Evolutionary conservation across 1,139 yeast genomes (phyloP).

Genomic region (Geotrichum macrosporum): DNA sequence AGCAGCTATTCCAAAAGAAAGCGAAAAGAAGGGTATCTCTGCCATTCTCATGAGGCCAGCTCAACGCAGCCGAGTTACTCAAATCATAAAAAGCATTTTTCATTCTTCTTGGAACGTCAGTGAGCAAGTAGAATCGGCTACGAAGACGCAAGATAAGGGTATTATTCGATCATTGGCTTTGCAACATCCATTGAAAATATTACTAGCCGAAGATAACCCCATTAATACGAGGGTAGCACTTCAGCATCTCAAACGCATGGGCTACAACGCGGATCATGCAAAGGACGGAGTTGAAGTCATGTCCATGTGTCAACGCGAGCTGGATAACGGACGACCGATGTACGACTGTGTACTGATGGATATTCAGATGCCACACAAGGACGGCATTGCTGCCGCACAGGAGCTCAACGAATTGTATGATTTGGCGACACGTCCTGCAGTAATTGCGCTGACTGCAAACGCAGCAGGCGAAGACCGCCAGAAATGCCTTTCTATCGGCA

Average conservation of each 20-base stretch:
- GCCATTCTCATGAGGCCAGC: too few relatives aligned
- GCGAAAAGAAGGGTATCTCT: too few relatives aligned
- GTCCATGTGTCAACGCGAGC: too few relatives aligned
- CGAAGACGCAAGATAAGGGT: too few relatives aligned
- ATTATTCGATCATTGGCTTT: too few relatives aligned
- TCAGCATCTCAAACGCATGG: constrained; percentile 38
- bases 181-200: constrained; percentile 70
- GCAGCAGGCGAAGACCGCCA: constrained; percentile 91
- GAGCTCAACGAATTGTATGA: constrained; percentile 82
- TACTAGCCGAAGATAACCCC: constrained; percentile 81
- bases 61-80: too few relatives aligned
- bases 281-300: constrained; percentile 39
- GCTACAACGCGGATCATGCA: too few relatives aligned
- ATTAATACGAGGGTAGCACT: constrained; percentile 82
- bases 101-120: too few relatives aligned
- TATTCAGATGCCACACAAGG: constrained; percentile 95
- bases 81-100: too few relatives aligned
- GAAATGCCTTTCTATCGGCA: constrained; percentile 77
- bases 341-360: constrained; percentile 88
- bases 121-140: constrained; percentile 67
- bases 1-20: too few relatives aligned
- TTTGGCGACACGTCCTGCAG: constrained; percentile 74
- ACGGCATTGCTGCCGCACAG: constrained; percentile 87
- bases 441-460: constrained; percentile 85
- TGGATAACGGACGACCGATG: constrained; percentile 69